Evolutionary conservation across 768 basidiomycete genomes (phyloP).

Genomic region (Russula sp.): DNA sequence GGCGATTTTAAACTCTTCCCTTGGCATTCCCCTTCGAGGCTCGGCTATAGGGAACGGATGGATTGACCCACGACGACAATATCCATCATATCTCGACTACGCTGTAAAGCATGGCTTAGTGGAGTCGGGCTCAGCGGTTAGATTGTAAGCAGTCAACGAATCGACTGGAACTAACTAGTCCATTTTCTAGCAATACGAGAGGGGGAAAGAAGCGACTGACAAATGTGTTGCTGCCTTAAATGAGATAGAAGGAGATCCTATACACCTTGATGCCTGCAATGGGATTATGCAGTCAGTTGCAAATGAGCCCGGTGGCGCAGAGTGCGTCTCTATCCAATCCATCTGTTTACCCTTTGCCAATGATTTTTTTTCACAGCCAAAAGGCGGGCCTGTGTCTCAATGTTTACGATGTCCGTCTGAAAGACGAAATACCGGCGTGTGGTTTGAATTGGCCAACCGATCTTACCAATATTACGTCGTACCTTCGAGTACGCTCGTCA

Average conservation of each 20-base stretch:
- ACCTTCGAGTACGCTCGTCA: constrained; percentile 65
- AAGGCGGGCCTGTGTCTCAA: constrained; percentile 74
- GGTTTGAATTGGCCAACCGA: constrained; percentile 99
- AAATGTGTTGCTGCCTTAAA: constrained; percentile 52
- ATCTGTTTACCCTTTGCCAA: background rate
- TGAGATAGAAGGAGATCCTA: constrained; percentile 51
- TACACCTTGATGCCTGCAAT: constrained; percentile 58
- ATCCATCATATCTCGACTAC: constrained; percentile 86
- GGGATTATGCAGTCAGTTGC: constrained; percentile 49
- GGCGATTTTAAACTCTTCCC: constrained; percentile 60
- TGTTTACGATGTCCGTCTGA: constrained; percentile 90
- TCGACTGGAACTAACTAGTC: background rate
- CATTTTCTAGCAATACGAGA: constrained; percentile 54
- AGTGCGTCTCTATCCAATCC: constrained; percentile 6
- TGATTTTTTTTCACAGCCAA: constrained; percentile 64
- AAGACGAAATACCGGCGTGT: constrained; percentile 81
- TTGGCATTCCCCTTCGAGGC: constrained; percentile 67
- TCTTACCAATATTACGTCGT: constrained; percentile 66
- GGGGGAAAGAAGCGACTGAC: constrained; percentile 55
- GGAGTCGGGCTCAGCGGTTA: constrained; percentile 65
- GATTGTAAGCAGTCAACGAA: constrained; percentile 25
- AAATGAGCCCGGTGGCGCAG: constrained; percentile 7
- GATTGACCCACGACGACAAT: constrained; percentile 89
- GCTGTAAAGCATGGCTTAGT: constrained; percentile 76
- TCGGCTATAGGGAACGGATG: constrained; percentile 96